Conservation (phyloP, 2,329 filamentous ascomycete genomes). For the Penicillium decumbens region DNA sequence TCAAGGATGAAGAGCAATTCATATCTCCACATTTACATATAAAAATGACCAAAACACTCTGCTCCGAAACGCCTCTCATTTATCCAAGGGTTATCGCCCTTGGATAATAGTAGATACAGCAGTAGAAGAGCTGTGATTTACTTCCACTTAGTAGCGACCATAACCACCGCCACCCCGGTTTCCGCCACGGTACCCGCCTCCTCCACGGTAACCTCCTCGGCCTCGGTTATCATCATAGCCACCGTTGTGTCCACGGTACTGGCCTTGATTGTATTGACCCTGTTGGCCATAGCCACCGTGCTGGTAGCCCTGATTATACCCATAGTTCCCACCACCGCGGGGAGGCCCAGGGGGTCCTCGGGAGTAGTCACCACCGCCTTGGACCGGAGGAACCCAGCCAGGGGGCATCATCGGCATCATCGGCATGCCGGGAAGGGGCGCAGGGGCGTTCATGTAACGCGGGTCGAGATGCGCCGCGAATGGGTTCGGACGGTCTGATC, state of each 20-base stretch:
- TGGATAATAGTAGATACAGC: slow-evolving; percentile 1
- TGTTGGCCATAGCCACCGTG: slow-evolving; percentile 24
- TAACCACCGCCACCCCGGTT: slow-evolving; percentile 33
- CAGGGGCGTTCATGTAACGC: slow-evolving; percentile 33
- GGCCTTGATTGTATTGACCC: background rate
- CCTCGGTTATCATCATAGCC: slow-evolving; percentile 13
- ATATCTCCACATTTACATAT: slow-evolving; percentile 8
- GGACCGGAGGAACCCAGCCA: slow-evolving; percentile 33
- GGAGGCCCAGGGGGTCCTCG: slow-evolving; percentile 40
- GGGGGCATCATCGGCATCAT: slow-evolving; percentile 32
- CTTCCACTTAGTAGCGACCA: slow-evolving; percentile 32
- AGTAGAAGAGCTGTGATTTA: background rate
- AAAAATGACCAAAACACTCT: slow-evolving; percentile 5
- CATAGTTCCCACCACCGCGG: slow-evolving; percentile 31
- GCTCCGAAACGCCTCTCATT: background rate
- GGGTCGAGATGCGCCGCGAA: slow-evolving; percentile 48
- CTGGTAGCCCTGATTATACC: slow-evolving; percentile 16
- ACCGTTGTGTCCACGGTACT: slow-evolving; percentile 20
- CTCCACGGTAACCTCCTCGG: slow-evolving; percentile 11
- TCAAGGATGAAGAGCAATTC: background rate
- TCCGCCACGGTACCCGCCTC: slow-evolving; percentile 22
- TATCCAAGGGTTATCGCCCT: too few species aligned
- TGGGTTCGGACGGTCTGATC: slow-evolving; percentile 40
- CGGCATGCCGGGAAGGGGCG: slow-evolving; percentile 27
- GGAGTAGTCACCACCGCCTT: slow-evolving; percentile 30